Evolutionary conservation across 306 rosid species (phyloP).

Genomic region (Prunus salicina): DNA sequence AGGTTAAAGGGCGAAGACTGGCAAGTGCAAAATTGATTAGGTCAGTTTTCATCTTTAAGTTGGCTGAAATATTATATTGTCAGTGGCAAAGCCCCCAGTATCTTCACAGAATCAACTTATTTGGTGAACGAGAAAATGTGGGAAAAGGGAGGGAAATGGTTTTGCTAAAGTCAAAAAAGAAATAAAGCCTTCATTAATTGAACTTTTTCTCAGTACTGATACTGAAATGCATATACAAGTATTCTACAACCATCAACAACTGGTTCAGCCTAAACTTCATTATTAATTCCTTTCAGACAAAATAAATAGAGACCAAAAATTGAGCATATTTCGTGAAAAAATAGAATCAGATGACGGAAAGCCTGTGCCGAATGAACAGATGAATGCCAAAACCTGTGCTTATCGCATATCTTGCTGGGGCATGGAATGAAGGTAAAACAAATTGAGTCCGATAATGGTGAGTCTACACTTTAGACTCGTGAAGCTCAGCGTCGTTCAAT

Average conservation of each 20-base stretch:
- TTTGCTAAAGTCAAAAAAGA: not conserved
- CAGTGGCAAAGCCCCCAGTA: not conserved
- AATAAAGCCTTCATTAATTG: not conserved
- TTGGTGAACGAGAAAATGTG: not conserved
- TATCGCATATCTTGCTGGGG: not conserved
- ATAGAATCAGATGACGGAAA: slow-evolving; percentile 16
- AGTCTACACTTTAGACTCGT: slow-evolving; percentile 23
- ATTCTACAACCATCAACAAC: slow-evolving; percentile 1
- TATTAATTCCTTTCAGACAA: slow-evolving; percentile 4
- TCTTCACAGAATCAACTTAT: not conserved
- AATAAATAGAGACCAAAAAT: not conserved
- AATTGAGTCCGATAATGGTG: too few relatives aligned
- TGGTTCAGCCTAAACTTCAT: slow-evolving; percentile 16
- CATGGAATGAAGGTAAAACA: not conserved
- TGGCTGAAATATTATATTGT: not conserved
- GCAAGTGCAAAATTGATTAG: not conserved
- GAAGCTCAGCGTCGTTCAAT: slow-evolving; percentile 18
- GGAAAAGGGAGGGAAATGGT: not conserved
- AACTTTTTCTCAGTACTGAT: slow-evolving; percentile 3
- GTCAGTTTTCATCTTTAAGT: not conserved
- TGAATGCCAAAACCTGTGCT: not conserved
- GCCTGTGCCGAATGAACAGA: not conserved
- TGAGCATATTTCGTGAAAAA: slow-evolving; percentile 12
- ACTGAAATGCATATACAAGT: slow-evolving; percentile 19
- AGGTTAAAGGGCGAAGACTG: not conserved